A percentile compares a stretch with the other conserved stretches of the same genome.
These are phyloP conservation scores for Byssochlamys sp. DNA, from an alignment of 2,329 filamentous ascomycete genomes.

Conservation along the genomic window DNA sequence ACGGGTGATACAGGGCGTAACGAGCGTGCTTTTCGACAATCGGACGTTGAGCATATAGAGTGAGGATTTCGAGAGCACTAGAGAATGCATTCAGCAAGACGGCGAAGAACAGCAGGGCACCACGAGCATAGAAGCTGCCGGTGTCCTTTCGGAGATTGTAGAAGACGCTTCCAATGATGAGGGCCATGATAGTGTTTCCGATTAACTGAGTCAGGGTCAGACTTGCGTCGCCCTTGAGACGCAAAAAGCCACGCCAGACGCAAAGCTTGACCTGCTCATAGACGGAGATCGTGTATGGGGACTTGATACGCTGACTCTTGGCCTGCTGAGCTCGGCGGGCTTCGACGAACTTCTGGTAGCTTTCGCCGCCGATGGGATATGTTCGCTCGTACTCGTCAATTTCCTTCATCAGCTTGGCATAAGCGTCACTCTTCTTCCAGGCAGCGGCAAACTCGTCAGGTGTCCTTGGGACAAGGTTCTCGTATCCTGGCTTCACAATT, in stretches of 20 bases:
- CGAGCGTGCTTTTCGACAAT: constrained; percentile 84
- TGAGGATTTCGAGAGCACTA: constrained; percentile 68
- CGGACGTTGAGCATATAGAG: constrained; percentile 75
- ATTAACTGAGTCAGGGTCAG: constrained; percentile 27
- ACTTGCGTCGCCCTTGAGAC: constrained; percentile 61
- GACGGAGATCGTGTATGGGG: constrained; percentile 69
- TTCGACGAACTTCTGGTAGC: neutral
- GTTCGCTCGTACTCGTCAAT: constrained; percentile 31
- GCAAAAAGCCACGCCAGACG: constrained; percentile 65
- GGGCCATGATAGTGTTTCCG: constrained; percentile 50
- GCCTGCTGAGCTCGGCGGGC: neutral
- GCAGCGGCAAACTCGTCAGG: constrained; percentile 55
- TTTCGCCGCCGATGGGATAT: constrained; percentile 14
- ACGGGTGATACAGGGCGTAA: constrained; percentile 83
- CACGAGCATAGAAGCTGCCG: constrained; percentile 64
- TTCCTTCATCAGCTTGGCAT: constrained; percentile 28
- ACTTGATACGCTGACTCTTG: constrained; percentile 25
- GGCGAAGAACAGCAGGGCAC: constrained; percentile 73
- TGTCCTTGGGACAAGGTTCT: constrained; percentile 54
- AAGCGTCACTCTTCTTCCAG: constrained; percentile 46
- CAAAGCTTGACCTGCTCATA: constrained; percentile 60
- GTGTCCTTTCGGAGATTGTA: constrained; percentile 60
- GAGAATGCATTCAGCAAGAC: constrained; percentile 75
- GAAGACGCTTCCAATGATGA: constrained; percentile 68
- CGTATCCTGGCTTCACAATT: constrained; percentile 46